Evolutionary conservation across 108 stramenopile genomes (phyloP).

Genomic region (Asterionellopsis glacialis): DNA sequence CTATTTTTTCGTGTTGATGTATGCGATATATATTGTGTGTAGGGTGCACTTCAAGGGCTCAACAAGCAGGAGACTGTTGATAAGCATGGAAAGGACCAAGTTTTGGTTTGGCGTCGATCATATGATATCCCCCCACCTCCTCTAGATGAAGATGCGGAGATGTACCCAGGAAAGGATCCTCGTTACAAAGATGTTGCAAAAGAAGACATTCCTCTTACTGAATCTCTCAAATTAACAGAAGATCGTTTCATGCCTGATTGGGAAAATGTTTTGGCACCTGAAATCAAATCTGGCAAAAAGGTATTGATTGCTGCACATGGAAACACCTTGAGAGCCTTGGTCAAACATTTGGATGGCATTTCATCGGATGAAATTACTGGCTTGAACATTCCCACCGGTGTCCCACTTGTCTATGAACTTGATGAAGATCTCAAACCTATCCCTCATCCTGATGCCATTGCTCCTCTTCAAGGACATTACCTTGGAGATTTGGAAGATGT

Average conservation of each 20-base stretch:
- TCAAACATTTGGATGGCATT: slow-evolving; percentile 97
- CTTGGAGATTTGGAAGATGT: slow-evolving; percentile 89
- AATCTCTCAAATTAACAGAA: slow-evolving; percentile 86
- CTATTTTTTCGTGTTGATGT: slow-evolving; percentile 1
- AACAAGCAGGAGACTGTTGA: slow-evolving; percentile 98
- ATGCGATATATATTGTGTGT: not conserved
- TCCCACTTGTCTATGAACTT: slow-evolving; percentile 91
- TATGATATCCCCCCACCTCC: slow-evolving; percentile 96
- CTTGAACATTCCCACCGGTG: slow-evolving; percentile 97
- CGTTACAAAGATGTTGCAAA: slow-evolving; percentile 73
- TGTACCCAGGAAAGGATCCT: slow-evolving; percentile 90
- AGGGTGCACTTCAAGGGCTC: slow-evolving; percentile 84
- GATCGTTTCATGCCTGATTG: slow-evolving; percentile 94
- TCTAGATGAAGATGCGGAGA: slow-evolving; percentile 56
- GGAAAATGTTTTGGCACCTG: slow-evolving; percentile 84
- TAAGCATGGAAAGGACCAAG: slow-evolving; percentile 95
- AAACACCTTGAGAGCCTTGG: slow-evolving; percentile 97
- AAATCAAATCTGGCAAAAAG: slow-evolving; percentile 89
- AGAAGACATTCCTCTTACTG: slow-evolving; percentile 70
- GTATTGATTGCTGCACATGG: slow-evolving; percentile 98
- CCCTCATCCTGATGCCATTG: slow-evolving; percentile 80
- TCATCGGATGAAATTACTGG: slow-evolving; percentile 88
- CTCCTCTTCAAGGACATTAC: slow-evolving; percentile 78
- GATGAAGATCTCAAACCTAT: slow-evolving; percentile 92
- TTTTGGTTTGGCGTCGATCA: slow-evolving; percentile 89